These are phyloP conservation scores for Astrephomene gubernaculifera DNA, from an alignment of 139 green algal genomes.

Conservation along the genomic window DNA sequence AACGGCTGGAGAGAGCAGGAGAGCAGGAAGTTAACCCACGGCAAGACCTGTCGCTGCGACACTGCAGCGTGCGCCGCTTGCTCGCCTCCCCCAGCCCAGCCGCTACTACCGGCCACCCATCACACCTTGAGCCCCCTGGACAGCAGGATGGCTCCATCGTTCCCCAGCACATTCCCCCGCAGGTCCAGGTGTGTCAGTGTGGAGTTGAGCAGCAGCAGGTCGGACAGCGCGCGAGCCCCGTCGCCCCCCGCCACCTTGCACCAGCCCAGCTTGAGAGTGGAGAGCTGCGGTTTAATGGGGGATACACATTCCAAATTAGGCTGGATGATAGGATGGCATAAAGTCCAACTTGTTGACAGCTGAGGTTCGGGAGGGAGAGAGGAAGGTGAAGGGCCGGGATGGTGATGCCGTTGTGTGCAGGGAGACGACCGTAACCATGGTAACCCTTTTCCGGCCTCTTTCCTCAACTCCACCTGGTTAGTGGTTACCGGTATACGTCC, in stretches of 20 bases:
- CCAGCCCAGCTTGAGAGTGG: constrained; percentile 93
- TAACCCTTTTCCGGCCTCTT: not conserved
- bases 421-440: too few species aligned
- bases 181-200: constrained; percentile 86
- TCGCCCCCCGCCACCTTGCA: constrained; percentile 92
- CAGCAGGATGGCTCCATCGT: constrained; percentile 84
- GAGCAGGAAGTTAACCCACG: too few species aligned
- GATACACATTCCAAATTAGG: too few species aligned
- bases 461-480: too few species aligned
- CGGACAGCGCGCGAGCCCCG: constrained; percentile 84
- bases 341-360: not conserved
- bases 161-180: constrained; percentile 90
- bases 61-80: too few species aligned
- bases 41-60: too few species aligned
- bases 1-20: too few species aligned
- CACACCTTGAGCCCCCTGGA: constrained; percentile 55
- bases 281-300: constrained; percentile 62
- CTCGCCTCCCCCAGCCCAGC: too few species aligned
- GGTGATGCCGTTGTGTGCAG: too few species aligned
- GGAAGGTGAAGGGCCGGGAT: too few species aligned
- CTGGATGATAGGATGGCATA: too few species aligned
- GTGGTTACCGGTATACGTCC: too few species aligned
- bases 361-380: not conserved
- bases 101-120: not conserved
- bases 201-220: constrained; percentile 94